These are phyloP conservation scores for Fistulifera pelliculosa DNA, from an alignment of 108 stramenopile species.

Conservation along the genomic window DNA sequence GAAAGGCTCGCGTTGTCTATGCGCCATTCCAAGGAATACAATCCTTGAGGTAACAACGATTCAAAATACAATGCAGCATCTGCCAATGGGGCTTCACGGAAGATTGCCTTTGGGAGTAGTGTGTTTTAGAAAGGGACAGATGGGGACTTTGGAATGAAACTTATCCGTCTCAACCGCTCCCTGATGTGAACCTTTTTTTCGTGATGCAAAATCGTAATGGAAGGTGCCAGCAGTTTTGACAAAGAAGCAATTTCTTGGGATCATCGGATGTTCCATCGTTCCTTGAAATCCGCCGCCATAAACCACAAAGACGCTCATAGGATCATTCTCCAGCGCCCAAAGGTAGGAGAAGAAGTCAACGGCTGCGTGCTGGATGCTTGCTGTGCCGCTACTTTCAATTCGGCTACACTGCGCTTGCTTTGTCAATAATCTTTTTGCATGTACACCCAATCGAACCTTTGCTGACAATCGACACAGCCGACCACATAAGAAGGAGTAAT, in stretches of 20 bases:
- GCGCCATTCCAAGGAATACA: conserved; percentile 26
- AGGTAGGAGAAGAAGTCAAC: conserved; percentile 19
- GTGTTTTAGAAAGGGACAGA: conserved; percentile 9
- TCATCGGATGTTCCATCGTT: too few species aligned
- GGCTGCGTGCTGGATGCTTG: background rate
- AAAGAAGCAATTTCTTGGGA: too few species aligned
- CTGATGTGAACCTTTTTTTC: too few species aligned
- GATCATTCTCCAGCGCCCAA: conserved; percentile 8
- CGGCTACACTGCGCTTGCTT: conserved; percentile 18
- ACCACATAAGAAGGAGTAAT: conserved; percentile 18
- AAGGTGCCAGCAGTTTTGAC: too few species aligned
- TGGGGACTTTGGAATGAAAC: background rate
- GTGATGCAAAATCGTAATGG: too few species aligned
- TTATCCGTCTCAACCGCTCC: background rate
- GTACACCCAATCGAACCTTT: conserved; percentile 26
- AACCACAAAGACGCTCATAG: conserved; percentile 22
- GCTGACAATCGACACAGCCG: conserved; percentile 23
- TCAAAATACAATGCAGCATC: conserved; percentile 36
- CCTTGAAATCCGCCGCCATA: conserved; percentile 13
- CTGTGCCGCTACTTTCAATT: conserved; percentile 20
- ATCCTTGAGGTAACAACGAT: conserved; percentile 40
- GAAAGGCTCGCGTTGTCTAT: conserved; percentile 7
- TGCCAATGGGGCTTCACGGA: conserved; percentile 33
- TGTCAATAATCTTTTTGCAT: conserved; percentile 29
- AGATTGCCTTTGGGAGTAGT: conserved; percentile 26